Evolutionary conservation across 2,329 filamentous ascomycete genomes (phyloP).

Genomic region (Emmonsia crescens): DNA sequence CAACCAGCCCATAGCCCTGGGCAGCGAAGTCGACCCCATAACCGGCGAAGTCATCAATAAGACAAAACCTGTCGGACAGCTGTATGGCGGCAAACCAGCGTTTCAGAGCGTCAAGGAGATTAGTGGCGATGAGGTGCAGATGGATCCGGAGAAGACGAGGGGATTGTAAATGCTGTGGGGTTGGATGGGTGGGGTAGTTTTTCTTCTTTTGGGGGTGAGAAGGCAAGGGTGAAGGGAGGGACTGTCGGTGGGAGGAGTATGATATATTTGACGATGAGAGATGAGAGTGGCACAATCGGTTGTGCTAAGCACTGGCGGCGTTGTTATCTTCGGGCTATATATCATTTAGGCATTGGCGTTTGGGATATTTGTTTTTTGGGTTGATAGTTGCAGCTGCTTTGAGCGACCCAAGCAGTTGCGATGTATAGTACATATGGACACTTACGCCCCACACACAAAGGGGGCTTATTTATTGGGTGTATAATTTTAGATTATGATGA

Average conservation of each 20-base stretch:
- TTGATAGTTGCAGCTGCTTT: neutral
- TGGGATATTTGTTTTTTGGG: neutral
- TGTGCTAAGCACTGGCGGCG: neutral
- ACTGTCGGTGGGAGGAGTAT: neutral
- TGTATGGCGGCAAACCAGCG: constrained; percentile 68
- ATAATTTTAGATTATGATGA: neutral
- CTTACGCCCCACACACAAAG: neutral
- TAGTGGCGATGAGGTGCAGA: constrained; percentile 52
- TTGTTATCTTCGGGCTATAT: neutral
- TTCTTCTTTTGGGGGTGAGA: neutral
- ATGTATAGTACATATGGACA: neutral
- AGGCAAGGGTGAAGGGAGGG: neutral
- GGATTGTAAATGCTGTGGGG: constrained; percentile 23
- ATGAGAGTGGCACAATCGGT: neutral
- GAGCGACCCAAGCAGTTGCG: neutral
- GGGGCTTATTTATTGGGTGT: neutral
- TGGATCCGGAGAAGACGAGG: constrained; percentile 40
- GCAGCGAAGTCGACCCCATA: constrained; percentile 46
- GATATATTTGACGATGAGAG: neutral
- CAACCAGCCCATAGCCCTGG: constrained; percentile 70
- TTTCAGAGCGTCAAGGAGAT: constrained; percentile 57
- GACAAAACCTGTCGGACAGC: constrained; percentile 45
- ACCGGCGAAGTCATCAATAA: constrained; percentile 18
- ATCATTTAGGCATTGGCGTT: neutral
- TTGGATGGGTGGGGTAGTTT: neutral